These are phyloP conservation scores for Calonectria ilicicola DNA, from an alignment of 2,329 filamentous ascomycete species.

Conservation along the genomic window DNA sequence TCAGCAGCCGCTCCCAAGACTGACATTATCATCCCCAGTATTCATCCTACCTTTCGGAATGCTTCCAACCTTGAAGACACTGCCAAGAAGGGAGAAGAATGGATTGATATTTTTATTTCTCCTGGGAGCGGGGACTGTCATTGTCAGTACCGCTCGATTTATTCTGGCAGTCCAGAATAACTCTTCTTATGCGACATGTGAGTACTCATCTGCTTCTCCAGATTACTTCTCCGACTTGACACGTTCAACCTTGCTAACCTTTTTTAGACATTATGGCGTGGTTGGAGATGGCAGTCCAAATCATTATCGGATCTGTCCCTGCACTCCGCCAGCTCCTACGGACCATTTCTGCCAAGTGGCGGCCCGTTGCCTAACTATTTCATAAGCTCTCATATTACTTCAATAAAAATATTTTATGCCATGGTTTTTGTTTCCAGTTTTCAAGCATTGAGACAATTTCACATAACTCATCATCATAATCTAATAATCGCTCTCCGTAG, in stretches of 20 bases:
- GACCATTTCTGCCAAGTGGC: neutral
- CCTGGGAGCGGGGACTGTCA: neutral
- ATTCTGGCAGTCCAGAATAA: neutral
- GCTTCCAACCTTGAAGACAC: neutral
- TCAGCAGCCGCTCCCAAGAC: neutral
- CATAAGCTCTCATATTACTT: too few relatives aligned
- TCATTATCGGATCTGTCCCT: neutral
- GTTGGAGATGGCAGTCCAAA: conserved; percentile 2
- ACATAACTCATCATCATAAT: too few relatives aligned
- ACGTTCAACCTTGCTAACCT: neutral
- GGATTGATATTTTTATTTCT: neutral
- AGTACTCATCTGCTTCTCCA: neutral
- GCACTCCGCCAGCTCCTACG: neutral
- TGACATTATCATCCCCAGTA: neutral
- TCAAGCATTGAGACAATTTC: too few relatives aligned
- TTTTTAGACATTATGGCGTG: neutral
- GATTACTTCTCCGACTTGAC: too few relatives aligned
- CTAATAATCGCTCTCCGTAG: too few relatives aligned
- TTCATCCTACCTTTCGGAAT: neutral
- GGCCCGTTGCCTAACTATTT: neutral
- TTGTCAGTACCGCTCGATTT: neutral
- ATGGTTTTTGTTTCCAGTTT: too few relatives aligned
- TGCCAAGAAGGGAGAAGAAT: neutral
- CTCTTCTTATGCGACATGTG: neutral
- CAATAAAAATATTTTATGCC: too few relatives aligned